A percentile compares a stretch with the other conserved stretches of the same genome.
Conservation (phyloP, 116 monocot genomes). For the Cymodocea nodosa region DNA sequence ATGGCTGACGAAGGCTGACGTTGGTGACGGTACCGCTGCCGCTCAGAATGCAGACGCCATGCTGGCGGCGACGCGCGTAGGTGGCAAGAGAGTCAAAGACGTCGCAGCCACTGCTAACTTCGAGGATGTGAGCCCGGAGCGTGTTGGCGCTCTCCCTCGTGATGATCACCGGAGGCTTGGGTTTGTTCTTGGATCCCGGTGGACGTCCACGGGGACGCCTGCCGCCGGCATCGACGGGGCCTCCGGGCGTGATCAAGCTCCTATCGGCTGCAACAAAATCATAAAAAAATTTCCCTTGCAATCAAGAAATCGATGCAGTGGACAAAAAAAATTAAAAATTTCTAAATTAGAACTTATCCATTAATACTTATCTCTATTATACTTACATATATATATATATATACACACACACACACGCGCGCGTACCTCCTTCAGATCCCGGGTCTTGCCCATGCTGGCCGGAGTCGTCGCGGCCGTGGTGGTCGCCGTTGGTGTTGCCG, state of each 20-base stretch:
- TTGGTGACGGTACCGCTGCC: constrained; percentile 83
- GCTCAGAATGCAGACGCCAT: constrained; percentile 76
- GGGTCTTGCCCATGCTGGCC: neutral
- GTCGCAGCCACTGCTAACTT: constrained; percentile 67
- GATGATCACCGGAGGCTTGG: constrained; percentile 86
- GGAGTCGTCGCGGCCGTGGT: constrained; percentile 7
- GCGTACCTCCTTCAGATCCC: neutral
- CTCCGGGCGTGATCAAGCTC: constrained; percentile 19
- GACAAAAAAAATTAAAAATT: too few relatives aligned
- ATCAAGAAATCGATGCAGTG: too few relatives aligned
- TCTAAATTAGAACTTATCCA: too few relatives aligned
- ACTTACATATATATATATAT: too few relatives aligned
- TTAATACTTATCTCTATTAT: too few relatives aligned
- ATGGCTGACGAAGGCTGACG: constrained; percentile 84
- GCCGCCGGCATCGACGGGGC: constrained; percentile 31
- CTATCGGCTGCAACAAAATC: constrained; percentile 2
- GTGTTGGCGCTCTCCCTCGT: constrained; percentile 90
- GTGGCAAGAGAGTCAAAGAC: constrained; percentile 61
- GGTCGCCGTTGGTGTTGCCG: constrained; percentile 7
- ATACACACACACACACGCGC: too few relatives aligned
- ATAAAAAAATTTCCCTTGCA: neutral
- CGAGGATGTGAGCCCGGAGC: constrained; percentile 77
- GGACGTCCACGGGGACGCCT: constrained; percentile 72
- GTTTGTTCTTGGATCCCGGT: constrained; percentile 77
- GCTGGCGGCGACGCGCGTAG: constrained; percentile 77